These are phyloP conservation scores for Nakazawaea populi DNA, from an alignment of 805 yeast species.

Conservation along the genomic window DNA sequence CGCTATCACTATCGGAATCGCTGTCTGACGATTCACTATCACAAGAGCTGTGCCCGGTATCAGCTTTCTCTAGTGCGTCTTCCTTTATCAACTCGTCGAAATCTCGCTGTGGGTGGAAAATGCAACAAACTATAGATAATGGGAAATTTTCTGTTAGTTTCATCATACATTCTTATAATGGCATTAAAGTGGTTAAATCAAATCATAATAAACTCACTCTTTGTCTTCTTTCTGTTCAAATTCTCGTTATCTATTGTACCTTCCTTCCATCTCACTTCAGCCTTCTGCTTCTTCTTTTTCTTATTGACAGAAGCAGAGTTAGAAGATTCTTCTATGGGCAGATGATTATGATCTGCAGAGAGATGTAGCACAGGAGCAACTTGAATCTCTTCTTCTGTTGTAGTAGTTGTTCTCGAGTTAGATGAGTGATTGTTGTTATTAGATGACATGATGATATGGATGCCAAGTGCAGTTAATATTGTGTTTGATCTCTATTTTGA, in stretches of 20 bases:
- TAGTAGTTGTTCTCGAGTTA: not conserved
- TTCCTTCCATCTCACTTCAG: constrained; percentile 75
- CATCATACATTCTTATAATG: not conserved
- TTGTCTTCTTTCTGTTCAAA: constrained; percentile 83
- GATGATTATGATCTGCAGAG: not conserved
- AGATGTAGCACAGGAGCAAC: not conserved
- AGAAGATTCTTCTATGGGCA: no score
- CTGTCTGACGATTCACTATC: constrained; percentile 3
- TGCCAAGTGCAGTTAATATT: not conserved
- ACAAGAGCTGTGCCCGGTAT: constrained; percentile 16
- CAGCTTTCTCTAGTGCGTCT: constrained; percentile 13
- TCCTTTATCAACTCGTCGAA: constrained; percentile 39
- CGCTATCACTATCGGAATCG: constrained; percentile 21
- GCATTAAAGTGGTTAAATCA: not conserved
- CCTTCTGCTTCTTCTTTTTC: constrained; percentile 12
- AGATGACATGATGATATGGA: not conserved
- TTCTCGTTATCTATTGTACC: constrained; percentile 88
- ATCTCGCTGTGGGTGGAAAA: constrained; percentile 70
- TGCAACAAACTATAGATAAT: constrained; percentile 56
- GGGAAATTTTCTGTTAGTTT: not conserved
- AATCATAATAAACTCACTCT: constrained; percentile 33
- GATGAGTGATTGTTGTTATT: not conserved
- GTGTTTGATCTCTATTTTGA: no score
- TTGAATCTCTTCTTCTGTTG: not conserved
- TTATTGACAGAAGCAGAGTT: no score